Evolutionary conservation across 176 grass and related monocot genomes (phyloP).

Genomic region (Avena insularis): DNA sequence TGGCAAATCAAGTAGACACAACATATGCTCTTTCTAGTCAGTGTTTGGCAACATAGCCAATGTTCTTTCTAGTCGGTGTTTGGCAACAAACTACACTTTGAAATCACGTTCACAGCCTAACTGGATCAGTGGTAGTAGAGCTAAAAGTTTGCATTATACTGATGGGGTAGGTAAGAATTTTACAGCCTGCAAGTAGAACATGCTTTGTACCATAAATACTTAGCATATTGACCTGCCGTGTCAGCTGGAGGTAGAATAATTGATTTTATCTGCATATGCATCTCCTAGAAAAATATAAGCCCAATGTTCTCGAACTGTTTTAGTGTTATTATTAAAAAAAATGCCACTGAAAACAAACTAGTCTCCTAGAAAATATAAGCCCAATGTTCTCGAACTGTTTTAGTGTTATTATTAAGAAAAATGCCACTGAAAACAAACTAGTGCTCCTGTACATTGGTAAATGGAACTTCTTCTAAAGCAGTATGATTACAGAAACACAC

Average conservation of each 20-base stretch:
- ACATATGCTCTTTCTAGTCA: background rate
- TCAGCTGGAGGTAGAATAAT: background rate
- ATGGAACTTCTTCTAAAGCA: background rate
- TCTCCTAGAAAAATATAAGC: background rate
- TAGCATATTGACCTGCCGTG: background rate
- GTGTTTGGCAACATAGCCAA: background rate
- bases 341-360: background rate
- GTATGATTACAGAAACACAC: background rate
- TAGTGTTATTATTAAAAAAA: background rate
- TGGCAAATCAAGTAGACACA: background rate
- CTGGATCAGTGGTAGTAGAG: background rate
- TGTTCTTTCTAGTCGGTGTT: background rate
- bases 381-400: background rate
- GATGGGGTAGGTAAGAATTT: background rate
- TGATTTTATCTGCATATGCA: background rate
- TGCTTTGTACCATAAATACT: background rate
- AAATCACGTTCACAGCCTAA: background rate
- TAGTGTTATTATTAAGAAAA: background rate
- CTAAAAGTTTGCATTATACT: background rate
- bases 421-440: background rate
- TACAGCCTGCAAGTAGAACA: constrained; percentile 5
- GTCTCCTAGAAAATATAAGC: background rate
- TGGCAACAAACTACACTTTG: constrained; percentile 1
- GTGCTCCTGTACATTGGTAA: background rate
- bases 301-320: background rate